Evolutionary conservation across 305 asterid genomes (phyloP).

Genomic region (Fraxinus latifolia): DNA sequence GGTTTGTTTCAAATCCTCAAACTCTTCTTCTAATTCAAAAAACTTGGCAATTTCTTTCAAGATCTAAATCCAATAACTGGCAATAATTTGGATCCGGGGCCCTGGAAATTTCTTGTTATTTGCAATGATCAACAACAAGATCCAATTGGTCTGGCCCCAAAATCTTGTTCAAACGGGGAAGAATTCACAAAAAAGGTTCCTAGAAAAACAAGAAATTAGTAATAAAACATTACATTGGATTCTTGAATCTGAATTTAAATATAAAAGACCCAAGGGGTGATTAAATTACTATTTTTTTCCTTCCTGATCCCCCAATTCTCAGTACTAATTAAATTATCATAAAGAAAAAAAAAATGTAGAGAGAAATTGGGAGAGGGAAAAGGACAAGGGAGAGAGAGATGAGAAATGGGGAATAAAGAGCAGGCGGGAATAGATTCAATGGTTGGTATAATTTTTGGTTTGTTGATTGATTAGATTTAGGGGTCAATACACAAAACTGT

Average conservation of each 20-base stretch:
- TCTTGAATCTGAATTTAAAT: slow-evolving; percentile 12
- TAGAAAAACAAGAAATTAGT: slow-evolving; percentile 9
- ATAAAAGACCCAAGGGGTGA: slow-evolving; percentile 15
- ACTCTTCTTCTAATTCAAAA: neutral
- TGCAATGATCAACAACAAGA: slow-evolving; percentile 14
- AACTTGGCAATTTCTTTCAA: neutral
- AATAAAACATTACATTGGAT: slow-evolving; percentile 33
- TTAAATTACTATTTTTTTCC: slow-evolving; percentile 15
- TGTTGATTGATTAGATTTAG: neutral
- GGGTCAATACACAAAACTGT: neutral
- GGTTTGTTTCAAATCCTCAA: slow-evolving; percentile 15
- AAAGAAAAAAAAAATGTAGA: neutral
- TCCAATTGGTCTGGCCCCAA: slow-evolving; percentile 2
- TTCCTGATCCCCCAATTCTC: slow-evolving; percentile 39
- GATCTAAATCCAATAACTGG: neutral
- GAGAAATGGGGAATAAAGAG: neutral
- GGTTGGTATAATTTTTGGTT: slow-evolving; percentile 33
- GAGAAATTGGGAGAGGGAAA: neutral
- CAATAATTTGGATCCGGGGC: neutral
- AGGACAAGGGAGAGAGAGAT: slow-evolving; percentile 25
- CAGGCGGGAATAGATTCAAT: slow-evolving; percentile 33
- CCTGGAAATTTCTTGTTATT: slow-evolving; percentile 3
- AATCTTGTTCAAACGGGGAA: slow-evolving; percentile 16
- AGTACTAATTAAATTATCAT: neutral
- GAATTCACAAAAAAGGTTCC: neutral